Evolutionary conservation across 257 asterid genomes (phyloP), one percentile per base, ranked within the genome.

Genomic region (Cordia subcordata): DNA sequence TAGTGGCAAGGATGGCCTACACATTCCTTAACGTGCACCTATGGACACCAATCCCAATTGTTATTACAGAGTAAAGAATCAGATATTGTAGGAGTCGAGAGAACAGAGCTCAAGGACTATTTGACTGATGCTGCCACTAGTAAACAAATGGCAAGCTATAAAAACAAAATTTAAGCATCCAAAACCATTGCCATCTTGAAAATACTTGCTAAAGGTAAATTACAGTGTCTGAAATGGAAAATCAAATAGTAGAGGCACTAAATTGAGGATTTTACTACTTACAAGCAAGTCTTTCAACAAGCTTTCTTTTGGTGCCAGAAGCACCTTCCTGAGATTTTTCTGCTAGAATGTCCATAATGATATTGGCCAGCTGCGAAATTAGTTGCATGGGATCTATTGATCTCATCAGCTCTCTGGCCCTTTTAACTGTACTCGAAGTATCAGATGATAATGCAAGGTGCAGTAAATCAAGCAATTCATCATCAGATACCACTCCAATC

Each of bases 401-500:
- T 57, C 84, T 72, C 88, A 85, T 79, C 35, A 93, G 79, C 74
- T 86, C 96, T 67, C 99, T 74, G 16, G 96, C 91, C 72, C 69
- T 72, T 82, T 75, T 90, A 4, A 93, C 90, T 20, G 96, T 93
- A 66, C 75, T 83, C 40, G 91, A 73, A 70, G 95, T 94, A 77
- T 93, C 93, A 33, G 89, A 82, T 19, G 99, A 93, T 53, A 93
- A 71, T 50, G 97, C 95, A 10, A 86, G 83, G 67, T 68, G 68
- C 55, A 93, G 81, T 64, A 89, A 80, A 72, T 86, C 94, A 5
- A 89, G 81, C 89, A 93, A 68, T 61, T 93, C 99, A 61, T 77
- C 91, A 74, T 93, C 95, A 21, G 96, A 88, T 57, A 93, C 95
- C 42, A 81, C 84, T 62, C 99, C 97, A 71, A 78, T 93, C 97